Base-by-base conservation (phyloP, 345 rosid genomes). In the Brassica rapa region DNA sequence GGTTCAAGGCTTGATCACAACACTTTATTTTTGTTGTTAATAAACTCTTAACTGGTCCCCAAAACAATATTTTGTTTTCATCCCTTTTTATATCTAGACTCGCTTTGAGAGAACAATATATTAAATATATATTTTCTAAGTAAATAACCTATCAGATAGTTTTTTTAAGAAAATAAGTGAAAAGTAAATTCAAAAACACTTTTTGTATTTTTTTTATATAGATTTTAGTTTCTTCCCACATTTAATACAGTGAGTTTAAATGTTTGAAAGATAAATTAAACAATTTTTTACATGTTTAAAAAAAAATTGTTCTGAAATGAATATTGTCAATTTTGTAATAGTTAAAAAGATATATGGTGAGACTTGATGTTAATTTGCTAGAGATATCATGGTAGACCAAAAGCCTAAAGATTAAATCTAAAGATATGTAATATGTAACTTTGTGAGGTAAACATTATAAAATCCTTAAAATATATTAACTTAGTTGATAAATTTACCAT, bases 351-450 rank as follows among this genome's bases (percentile, higher is more conserved):
- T 33, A 29, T 10, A 10, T 10, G 51, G 53, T 12, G 73, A 53
- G 35, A 55, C 61, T n/a, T 71, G 56, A 41, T 59, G 35, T 46
- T 46, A 46, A 46, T 39, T 71, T 60, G 16, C 6, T 71, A 71
- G 19, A 32, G 33, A 12, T 35, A 7, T 23, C 27, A 5, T n/a
- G 39, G 10, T 24, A 24, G 8, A 24, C 24, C n/a, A 72, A 39
- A 32, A 72, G 5, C 39, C 25, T 10, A 60, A 60, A 72, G 27
- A 5, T 72, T 2, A 39, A 39, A 41, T n/a, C 16, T 15, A 1
- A 37, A 60, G 5, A 23, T 71, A 4, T 60, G 35, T 56, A 8
- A 21, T 59, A 60, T 43, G 14, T 43, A 10, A 39, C 46, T 39
- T 9, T 39, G 12, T 39, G 46, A 1, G 41, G 41, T 72, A 62